Conservation (phyloP, 495 filamentous ascomycete genomes). For the Hyphodiscus hymeniophilus region DNA sequence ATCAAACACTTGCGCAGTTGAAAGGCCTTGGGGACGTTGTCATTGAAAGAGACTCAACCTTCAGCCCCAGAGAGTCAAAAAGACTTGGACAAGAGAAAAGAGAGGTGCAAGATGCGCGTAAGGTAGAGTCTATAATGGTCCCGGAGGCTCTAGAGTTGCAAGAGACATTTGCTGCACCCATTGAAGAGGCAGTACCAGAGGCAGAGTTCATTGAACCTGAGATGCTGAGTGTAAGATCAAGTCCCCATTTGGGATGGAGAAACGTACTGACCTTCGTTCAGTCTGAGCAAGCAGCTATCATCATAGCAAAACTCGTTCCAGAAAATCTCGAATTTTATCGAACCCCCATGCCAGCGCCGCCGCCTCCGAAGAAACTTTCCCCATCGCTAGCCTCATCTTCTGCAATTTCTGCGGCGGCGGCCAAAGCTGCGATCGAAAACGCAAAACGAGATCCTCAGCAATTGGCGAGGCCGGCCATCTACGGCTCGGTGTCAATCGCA, state of each 20-base stretch:
- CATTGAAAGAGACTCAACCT: constrained; percentile 41
- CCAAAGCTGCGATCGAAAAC: constrained; percentile 1
- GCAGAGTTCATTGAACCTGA: constrained; percentile 8
- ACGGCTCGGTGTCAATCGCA: constrained; percentile 45
- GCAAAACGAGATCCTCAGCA: constrained; percentile 18
- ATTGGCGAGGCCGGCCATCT: constrained; percentile 32
- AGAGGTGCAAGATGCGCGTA: neutral
- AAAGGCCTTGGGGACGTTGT: constrained; percentile 34
- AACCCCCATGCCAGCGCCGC: constrained; percentile 30
- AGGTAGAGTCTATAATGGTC: neutral
- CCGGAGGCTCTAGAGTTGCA: neutral
- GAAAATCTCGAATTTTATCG: constrained; percentile 44
- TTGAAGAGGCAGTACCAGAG: neutral
- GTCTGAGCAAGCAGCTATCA: constrained; percentile 38
- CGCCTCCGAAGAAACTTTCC: constrained; percentile 9
- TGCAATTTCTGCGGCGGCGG: constrained; percentile 20
- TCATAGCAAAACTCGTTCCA: constrained; percentile 40
- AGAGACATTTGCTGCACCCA: neutral
- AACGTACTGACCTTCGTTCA: constrained; percentile 17
- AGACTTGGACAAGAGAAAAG: constrained; percentile 1
- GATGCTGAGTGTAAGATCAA: constrained; percentile 7
- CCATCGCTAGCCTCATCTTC: constrained; percentile 22
- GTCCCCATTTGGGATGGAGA: neutral
- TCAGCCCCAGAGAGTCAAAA: constrained; percentile 19
- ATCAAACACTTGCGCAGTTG: constrained; percentile 36